phyloP scores from a whole-genome alignment of 345 rosid genomes.

The Trapa bicornis region DNA sequence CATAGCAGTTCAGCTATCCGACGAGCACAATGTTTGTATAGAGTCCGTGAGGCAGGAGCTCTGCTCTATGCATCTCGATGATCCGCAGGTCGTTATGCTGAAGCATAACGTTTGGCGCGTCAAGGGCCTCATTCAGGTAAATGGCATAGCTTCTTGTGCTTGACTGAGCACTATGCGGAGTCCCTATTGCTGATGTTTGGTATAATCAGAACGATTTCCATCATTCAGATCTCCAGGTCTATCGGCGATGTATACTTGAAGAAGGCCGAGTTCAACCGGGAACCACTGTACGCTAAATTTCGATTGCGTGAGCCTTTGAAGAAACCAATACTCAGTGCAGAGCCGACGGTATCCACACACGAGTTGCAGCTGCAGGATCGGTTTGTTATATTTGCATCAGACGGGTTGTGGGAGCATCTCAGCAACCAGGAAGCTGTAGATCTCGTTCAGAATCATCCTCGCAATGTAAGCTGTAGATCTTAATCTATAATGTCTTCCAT shows the following conservation, averaged over 20 bases:
- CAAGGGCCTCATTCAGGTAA: constrained; percentile 41
- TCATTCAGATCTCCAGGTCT: constrained; percentile 32
- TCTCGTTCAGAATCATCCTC: constrained; percentile 34
- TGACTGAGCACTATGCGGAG: too few species aligned
- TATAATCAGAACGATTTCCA: not conserved
- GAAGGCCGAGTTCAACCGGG: constrained; percentile 39
- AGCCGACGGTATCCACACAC: constrained; percentile 30
- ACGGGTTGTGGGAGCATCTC: constrained; percentile 47
- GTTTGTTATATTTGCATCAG: constrained; percentile 42
- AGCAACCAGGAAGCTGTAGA: constrained; percentile 46
- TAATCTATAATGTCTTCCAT: not conserved
- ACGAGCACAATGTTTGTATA: constrained; percentile 34
- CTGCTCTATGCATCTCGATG: constrained; percentile 32
- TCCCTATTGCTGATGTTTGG: too few species aligned
- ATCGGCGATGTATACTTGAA: constrained; percentile 42
- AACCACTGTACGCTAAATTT: constrained; percentile 27
- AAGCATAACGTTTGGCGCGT: constrained; percentile 51
- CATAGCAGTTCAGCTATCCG: constrained; percentile 37
- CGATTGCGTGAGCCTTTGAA: constrained; percentile 35
- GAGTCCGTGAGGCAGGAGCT: constrained; percentile 43
- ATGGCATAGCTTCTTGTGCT: not conserved
- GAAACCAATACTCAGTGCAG: constrained; percentile 36
- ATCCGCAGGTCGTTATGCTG: constrained; percentile 30
- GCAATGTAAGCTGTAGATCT: constrained; percentile 13
- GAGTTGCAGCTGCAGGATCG: constrained; percentile 33